Evolutionary conservation across 768 basidiomycete genomes (phyloP).

Genomic region (Calocybe indica): DNA sequence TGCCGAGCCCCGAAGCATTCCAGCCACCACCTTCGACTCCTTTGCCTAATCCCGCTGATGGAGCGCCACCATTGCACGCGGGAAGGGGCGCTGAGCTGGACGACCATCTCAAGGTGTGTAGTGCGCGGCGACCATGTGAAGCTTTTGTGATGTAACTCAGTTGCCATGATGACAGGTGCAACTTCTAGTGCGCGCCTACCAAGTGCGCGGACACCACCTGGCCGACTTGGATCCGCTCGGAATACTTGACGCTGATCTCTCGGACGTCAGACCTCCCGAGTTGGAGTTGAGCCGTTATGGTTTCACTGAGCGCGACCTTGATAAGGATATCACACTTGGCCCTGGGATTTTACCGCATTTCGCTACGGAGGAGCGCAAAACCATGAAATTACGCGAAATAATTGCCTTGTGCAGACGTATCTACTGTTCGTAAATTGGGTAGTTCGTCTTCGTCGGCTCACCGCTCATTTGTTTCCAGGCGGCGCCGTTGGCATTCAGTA

Average conservation of each 20-base stretch:
- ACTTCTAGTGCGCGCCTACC: conserved; percentile 96
- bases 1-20: conserved; percentile 77
- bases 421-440: conserved; percentile 64
- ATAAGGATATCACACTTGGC: conserved; percentile 91
- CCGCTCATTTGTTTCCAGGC: conserved; percentile 36
- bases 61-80: conserved; percentile 70
- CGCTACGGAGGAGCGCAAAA: conserved; percentile 76
- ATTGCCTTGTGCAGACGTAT: conserved; percentile 87
- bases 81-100: conserved; percentile 74
- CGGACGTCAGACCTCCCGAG: conserved; percentile 74
- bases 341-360: conserved; percentile 97
- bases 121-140: conserved; percentile 1
- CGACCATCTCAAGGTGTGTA: conserved; percentile 85
- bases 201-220: conserved; percentile 96
- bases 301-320: conserved; percentile 89
- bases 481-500: conserved; percentile 89
- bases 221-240: conserved; percentile 96
- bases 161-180: conserved; percentile 63
- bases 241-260: conserved; percentile 85
- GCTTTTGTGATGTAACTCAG: not conserved
- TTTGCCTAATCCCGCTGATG: conserved; percentile 68
- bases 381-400: conserved; percentile 88
- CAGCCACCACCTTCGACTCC: conserved; percentile 69
- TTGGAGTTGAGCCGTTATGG: conserved; percentile 93
- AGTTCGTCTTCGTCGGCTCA: not conserved